phyloP scores from a whole-genome alignment of 331 rosid genomes.

The Arachis monticola region DNA sequence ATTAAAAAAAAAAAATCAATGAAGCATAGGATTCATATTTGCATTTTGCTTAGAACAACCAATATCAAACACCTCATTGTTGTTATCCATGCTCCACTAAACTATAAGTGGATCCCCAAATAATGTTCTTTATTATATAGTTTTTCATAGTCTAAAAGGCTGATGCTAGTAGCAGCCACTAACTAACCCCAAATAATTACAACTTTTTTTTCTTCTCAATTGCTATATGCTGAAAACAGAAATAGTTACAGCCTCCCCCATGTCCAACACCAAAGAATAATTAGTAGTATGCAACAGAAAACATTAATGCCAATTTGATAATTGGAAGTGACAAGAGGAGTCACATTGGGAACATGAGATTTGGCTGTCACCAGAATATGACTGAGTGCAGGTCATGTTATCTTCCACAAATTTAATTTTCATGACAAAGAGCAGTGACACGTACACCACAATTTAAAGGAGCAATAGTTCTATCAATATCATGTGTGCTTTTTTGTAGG shows the following conservation, averaged over 20 bases:
- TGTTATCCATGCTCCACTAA: conserved; percentile 36
- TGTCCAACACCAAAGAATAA: conserved; percentile 4
- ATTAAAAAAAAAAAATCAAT: conserved; percentile 18
- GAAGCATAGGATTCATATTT: conserved; percentile 9
- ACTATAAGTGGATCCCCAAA: conserved; percentile 40
- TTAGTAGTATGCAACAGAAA: conserved; percentile 3
- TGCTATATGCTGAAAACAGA: not conserved
- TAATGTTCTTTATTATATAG: conserved; percentile 33
- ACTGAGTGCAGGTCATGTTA: conserved; percentile 31
- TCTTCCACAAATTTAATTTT: conserved; percentile 27
- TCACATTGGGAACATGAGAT: conserved; percentile 7
- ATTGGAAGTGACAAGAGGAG: conserved; percentile 26
- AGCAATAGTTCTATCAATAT: conserved; percentile 23
- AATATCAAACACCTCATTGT: conserved; percentile 5
- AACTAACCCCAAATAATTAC: conserved; percentile 41
- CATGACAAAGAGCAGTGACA: conserved; percentile 42
- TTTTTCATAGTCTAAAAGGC: conserved; percentile 24
- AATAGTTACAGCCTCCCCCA: conserved; percentile 44
- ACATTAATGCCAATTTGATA: conserved; percentile 25
- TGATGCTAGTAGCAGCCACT: conserved; percentile 39
- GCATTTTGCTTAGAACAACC: not conserved
- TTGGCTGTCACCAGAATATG: conserved; percentile 27
- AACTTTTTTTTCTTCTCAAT: not conserved
- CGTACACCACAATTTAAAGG: conserved; percentile 26
- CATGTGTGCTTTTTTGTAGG: conserved; percentile 25